Conservation (phyloP, 805 yeast species). For the Myxozyma melibiosi region DNA sequence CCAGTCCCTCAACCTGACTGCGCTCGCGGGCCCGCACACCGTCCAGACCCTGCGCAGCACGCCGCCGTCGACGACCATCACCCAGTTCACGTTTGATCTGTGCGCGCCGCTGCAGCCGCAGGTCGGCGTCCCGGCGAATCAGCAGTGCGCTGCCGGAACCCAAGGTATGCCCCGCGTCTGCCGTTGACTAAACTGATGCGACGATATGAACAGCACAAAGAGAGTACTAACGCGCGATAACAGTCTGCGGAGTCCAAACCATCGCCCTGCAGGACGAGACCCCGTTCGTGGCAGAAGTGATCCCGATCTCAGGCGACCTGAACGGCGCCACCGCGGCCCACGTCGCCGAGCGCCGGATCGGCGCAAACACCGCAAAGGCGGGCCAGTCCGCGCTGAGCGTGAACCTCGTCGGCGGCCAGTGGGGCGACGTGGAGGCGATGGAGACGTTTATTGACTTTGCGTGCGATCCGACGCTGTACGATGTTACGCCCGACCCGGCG, state of each 20-base stretch:
- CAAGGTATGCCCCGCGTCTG: conserved; percentile 43
- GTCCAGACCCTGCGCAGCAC: conserved; percentile 53
- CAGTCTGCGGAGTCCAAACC: conserved; percentile 70
- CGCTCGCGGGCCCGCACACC: conserved; percentile 54
- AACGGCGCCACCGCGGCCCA: conserved; percentile 46
- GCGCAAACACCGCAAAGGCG: conserved; percentile 2
- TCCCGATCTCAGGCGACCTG: conserved; percentile 49
- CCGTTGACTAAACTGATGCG: neutral
- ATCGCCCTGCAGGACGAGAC: conserved; percentile 53
- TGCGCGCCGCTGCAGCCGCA: conserved; percentile 54
- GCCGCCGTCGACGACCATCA: conserved; percentile 73
- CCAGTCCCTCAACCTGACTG: conserved; percentile 45
- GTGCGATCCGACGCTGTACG: conserved; percentile 40
- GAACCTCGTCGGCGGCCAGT: conserved; percentile 54
- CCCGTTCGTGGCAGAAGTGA: conserved; percentile 59
- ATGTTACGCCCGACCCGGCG: conserved; percentile 31
- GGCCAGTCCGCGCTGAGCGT: conserved; percentile 38
- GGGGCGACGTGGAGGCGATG: conserved; percentile 64
- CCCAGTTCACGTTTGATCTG: conserved; percentile 70
- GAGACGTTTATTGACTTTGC: conserved; percentile 40
- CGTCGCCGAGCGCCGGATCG: conserved; percentile 45
- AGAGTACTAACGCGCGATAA: neutral
- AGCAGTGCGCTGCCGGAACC: conserved; percentile 67
- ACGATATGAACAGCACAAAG: neutral
- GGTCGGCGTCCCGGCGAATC: conserved; percentile 38